Evolutionary conservation across 371 early-diverging fungal species (phyloP).

Genomic region (Dichotomocladium elegans): DNA sequence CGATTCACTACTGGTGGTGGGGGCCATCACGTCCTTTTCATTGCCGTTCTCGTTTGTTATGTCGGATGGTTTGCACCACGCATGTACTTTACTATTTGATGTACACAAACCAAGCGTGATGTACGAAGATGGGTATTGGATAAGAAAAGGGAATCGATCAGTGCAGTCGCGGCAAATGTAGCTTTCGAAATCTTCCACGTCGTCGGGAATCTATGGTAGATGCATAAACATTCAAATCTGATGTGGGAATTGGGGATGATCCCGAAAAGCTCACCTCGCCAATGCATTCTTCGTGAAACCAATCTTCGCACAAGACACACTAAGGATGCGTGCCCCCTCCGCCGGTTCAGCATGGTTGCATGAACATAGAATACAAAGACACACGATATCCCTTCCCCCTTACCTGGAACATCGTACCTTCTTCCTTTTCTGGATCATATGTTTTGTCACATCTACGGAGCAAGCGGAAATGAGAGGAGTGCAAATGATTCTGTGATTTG

Average conservation of each 20-base stretch:
- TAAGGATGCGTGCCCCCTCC: conserved; percentile 20
- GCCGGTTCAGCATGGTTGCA: neutral
- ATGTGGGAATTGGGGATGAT: neutral
- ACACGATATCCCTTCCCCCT: neutral
- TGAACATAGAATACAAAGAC: neutral
- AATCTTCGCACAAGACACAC: conserved; percentile 83
- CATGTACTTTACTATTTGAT: conserved; percentile 11
- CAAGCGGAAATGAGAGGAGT: neutral
- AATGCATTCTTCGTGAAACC: conserved; percentile 86
- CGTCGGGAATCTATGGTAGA: conserved; percentile 50
- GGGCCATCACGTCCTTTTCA: too few relatives aligned
- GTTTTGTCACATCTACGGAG: conserved; percentile 58
- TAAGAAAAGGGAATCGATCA: conserved; percentile 53
- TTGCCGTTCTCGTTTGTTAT: too few relatives aligned
- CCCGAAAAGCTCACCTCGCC: conserved; percentile 44
- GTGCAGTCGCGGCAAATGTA: conserved; percentile 80
- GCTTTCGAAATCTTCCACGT: conserved; percentile 67
- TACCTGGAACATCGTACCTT: conserved; percentile 72
- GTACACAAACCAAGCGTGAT: conserved; percentile 49
- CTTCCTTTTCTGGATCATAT: conserved; percentile 75
- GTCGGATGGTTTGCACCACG: too few relatives aligned
- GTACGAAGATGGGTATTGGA: conserved; percentile 39
- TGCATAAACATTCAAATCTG: too few relatives aligned
- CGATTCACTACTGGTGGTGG: too few relatives aligned
- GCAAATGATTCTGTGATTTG: neutral